Base-by-base conservation (phyloP, 495 filamentous ascomycete species). In the Neurospora cerealis region DNA sequence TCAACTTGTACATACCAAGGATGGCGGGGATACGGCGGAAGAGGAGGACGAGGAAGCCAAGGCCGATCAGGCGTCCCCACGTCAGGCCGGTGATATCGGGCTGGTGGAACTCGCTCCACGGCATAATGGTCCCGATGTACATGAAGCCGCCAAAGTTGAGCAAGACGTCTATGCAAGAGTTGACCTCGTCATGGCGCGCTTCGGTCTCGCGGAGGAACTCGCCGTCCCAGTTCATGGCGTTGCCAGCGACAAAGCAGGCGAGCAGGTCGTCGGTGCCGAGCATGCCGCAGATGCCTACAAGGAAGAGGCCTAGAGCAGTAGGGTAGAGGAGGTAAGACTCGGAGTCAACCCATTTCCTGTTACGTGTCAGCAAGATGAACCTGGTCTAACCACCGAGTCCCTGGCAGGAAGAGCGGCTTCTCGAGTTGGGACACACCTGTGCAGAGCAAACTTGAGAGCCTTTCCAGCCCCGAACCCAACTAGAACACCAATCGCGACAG, bases 181-280 rank as follows among this genome's bases (percentile, higher is more conserved):
- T 93, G 17, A 97, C 86, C 24, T 91, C 92, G 79, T 97, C 94
- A 70, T 84, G 79, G 19, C 82, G 80, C 75, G 94, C 92, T 77
- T 91, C 85, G 1, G 93, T 94, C 78, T 93, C 92, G 2, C 92
- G 85, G 1, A 94, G 91, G 82, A 93, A 97, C 90, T 92, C 92
- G 79, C 95, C 94, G 83, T 88, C 93, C 86, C 91, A 92, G 66
- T 92, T 96, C 76, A 97, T 91, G 9, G 88, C 89, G 80, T 95
- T 96, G 28, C 94, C 94, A 24, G 94, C 93, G 72, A 96, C 88
- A 77, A 97, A 97, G 80, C 93, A 96, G 19, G 94, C 93, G 10
- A 97, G 86, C n/a, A 96, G 89, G 77, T 96, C 94, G 78, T 97
- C 93, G 32, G 91, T 94, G 11, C 93, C 94, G 71, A 97, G 88